Evolutionary conservation across 1,284 basidiomycete genomes (phyloP).

Genomic region (Moesziomyces antarcticus): DNA sequence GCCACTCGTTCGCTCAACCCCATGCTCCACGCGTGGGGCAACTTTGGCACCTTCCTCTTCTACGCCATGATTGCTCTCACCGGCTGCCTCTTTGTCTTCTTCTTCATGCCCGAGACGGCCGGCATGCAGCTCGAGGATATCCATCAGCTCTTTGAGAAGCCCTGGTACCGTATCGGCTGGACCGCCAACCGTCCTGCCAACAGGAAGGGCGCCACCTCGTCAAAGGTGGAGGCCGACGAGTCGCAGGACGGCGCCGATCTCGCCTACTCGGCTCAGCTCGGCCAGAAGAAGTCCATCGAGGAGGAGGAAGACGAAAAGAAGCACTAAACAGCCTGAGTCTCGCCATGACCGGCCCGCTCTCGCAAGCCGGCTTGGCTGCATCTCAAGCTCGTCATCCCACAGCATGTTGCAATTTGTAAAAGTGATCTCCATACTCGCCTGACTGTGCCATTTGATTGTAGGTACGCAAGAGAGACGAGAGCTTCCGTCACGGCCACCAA

Average conservation of each 20-base stretch:
- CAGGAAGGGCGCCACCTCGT: constrained; percentile 11
- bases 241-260: constrained; percentile 20
- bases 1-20: constrained; percentile 51
- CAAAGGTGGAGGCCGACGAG: constrained; percentile 11
- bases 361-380: too few species aligned
- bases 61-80: constrained; percentile 37
- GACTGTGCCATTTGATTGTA: too few species aligned
- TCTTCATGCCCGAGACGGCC: constrained; percentile 52
- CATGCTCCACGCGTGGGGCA: constrained; percentile 36
- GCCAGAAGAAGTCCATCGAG: constrained; percentile 30
- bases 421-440: too few species aligned
- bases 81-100: constrained; percentile 48
- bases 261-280: constrained; percentile 9
- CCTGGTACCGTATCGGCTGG: constrained; percentile 50
- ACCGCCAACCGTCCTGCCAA: constrained; percentile 33
- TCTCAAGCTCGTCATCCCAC: too few species aligned
- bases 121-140: constrained; percentile 51
- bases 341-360: neutral
- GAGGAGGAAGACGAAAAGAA: constrained; percentile 33
- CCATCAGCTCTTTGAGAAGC: constrained; percentile 49
- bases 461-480: too few species aligned
- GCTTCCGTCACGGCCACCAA: too few species aligned
- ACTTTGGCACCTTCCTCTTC: constrained; percentile 52
- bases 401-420: too few species aligned
- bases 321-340: constrained; percentile 2